Conservation (phyloP, 257 asterid species). For the Ajuga chamaepitys region DNA sequence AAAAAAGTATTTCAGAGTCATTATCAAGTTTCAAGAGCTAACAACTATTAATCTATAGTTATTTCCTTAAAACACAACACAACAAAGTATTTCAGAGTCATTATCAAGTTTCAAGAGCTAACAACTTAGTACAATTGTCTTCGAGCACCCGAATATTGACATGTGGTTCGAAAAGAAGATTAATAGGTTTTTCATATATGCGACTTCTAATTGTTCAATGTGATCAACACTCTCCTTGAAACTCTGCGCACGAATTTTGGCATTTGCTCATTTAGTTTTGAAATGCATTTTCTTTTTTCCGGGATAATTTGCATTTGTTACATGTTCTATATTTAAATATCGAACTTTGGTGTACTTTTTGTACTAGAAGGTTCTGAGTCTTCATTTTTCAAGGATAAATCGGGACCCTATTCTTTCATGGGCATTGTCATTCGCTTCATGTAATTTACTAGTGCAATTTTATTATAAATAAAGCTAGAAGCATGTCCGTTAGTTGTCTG, state of each 20-base stretch:
- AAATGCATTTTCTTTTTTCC: too few species aligned
- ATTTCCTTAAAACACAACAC: background rate
- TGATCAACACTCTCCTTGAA: background rate
- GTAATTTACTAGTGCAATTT: too few species aligned
- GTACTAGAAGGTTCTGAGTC: too few species aligned
- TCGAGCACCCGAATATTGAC: background rate
- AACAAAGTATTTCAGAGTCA: background rate
- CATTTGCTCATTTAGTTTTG: too few species aligned
- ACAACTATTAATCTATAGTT: background rate
- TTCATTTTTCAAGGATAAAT: too few species aligned
- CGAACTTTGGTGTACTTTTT: too few species aligned
- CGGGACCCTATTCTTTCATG: too few species aligned
- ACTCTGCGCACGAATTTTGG: background rate
- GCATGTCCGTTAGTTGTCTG: background rate
- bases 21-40: background rate
- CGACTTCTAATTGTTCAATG: background rate
- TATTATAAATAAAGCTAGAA: background rate
- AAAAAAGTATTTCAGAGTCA: background rate
- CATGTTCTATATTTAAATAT: too few species aligned
- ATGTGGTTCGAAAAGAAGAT: background rate
- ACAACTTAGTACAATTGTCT: background rate
- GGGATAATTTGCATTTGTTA: too few species aligned
- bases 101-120: background rate
- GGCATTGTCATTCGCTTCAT: too few species aligned
- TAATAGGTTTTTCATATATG: background rate